Evolutionary conservation across 768 basidiomycete species (phyloP).

Genomic region (Lactarius indigo): DNA sequence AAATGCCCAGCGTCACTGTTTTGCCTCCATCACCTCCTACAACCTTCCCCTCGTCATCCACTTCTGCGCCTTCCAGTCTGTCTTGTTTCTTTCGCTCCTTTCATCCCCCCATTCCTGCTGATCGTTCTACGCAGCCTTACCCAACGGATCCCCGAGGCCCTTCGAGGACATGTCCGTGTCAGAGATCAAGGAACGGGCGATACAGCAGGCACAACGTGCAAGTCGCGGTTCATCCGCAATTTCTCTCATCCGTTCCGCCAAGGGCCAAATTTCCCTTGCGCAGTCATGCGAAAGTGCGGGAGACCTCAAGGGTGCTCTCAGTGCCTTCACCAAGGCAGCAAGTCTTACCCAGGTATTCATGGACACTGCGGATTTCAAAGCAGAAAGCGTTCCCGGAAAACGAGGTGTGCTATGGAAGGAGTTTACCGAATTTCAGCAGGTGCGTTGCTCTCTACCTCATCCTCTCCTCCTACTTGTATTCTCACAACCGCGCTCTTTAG

Average conservation of each 20-base stretch:
- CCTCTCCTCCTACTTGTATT: not conserved
- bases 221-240: constrained; percentile 58
- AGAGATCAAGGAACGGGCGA: constrained; percentile 48
- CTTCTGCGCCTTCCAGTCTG: constrained; percentile 29
- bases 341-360: constrained; percentile 55
- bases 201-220: constrained; percentile 45
- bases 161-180: constrained; percentile 37
- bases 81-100: constrained; percentile 29
- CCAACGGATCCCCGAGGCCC: constrained; percentile 26
- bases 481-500: constrained; percentile 26
- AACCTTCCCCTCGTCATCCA: constrained; percentile 32
- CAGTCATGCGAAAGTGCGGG: constrained; percentile 51
- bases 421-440: constrained; percentile 61
- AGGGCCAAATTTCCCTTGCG: constrained; percentile 51
- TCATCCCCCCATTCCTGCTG: constrained; percentile 24
- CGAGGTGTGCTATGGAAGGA: constrained; percentile 59
- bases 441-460: constrained; percentile 33
- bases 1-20: constrained; percentile 43
- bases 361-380: constrained; percentile 54
- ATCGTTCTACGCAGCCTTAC: constrained; percentile 24
- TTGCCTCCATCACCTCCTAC: constrained; percentile 39
- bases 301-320: constrained; percentile 59
- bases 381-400: constrained; percentile 46
- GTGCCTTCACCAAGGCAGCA: constrained; percentile 58
- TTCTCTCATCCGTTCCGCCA: constrained; percentile 60